Conservation (phyloP, 1,284 basidiomycete species). For the Puccinia triticina region DNA sequence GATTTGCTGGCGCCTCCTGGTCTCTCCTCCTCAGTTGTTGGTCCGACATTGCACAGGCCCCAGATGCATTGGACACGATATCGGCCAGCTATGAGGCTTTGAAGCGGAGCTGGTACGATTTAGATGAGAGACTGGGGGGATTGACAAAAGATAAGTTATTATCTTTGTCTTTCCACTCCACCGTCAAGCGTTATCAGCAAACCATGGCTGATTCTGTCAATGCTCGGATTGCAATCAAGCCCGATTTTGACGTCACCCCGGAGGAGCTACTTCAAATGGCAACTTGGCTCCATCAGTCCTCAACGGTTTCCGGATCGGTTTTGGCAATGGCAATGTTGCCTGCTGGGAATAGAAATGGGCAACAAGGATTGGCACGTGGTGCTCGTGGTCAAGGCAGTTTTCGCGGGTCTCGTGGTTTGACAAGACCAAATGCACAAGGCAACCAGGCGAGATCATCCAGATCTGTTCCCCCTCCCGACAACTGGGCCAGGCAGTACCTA, state of each 20-base stretch:
- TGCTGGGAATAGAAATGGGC: too few relatives aligned
- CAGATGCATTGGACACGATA: not conserved
- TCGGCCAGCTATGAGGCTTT: not conserved
- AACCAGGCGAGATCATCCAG: not conserved
- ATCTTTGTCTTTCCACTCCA: slow-evolving; percentile 3
- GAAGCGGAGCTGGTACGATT: not conserved
- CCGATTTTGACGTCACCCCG: not conserved
- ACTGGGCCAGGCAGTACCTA: not conserved
- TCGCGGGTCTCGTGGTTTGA: not conserved
- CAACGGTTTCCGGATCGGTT: not conserved
- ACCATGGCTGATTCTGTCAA: not conserved
- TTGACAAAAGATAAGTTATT: not conserved
- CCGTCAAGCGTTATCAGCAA: not conserved
- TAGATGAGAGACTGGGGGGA: not conserved
- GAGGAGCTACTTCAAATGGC: not conserved
- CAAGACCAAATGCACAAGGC: too few relatives aligned
- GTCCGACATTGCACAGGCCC: slow-evolving; percentile 3
- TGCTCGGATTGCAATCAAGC: not conserved
- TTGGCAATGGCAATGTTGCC: not conserved
- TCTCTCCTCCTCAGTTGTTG: slow-evolving; percentile 11
- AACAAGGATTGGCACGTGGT: too few relatives aligned
- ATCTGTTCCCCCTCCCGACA: not conserved
- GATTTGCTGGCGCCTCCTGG: slow-evolving; percentile 9
- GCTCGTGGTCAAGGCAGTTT: not conserved
- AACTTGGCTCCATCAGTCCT: not conserved